phyloP scores from a whole-genome alignment of 768 basidiomycete genomes.

The Podaxis sp. region DNA sequence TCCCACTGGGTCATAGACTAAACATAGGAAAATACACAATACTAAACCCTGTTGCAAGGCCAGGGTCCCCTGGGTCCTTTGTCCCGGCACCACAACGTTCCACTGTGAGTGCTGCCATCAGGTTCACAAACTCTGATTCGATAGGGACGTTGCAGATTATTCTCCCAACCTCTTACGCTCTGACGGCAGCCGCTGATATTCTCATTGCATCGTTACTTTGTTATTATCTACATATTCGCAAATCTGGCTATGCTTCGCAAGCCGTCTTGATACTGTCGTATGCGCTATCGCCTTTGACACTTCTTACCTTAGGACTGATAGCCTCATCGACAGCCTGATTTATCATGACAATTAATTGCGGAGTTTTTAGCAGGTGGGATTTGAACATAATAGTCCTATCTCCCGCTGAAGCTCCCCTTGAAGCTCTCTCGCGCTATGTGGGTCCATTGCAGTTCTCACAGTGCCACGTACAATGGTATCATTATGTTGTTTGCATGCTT shows the following conservation, averaged over 20 bases:
- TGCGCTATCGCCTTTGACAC: not conserved
- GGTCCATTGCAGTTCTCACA: conserved; percentile 6
- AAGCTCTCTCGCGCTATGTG: conserved; percentile 13
- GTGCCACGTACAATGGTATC: conserved; percentile 5
- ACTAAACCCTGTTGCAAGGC: not conserved
- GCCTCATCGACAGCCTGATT: conserved; percentile 1
- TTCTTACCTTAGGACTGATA: not conserved
- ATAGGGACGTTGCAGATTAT: not conserved
- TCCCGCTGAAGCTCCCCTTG: not conserved
- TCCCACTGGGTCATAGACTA: not conserved
- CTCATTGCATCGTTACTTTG: conserved; percentile 8
- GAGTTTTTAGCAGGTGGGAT: conserved; percentile 12
- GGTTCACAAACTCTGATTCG: not conserved
- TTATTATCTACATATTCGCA: conserved; percentile 12
- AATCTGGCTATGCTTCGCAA: conserved; percentile 9
- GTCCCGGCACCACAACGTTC: not conserved
- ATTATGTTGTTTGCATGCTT: conserved; percentile 8
- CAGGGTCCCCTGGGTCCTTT: not conserved
- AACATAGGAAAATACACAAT: not conserved
- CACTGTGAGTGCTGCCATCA: not conserved
- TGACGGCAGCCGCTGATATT: conserved; percentile 12
- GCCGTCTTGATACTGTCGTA: conserved; percentile 1
- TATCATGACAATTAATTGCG: conserved; percentile 14
- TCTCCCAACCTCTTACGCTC: not conserved
- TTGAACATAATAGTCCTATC: not conserved